A percentile compares a stretch with the other conserved stretches of the same genome.
Evolutionary conservation across 1,284 basidiomycete genomes (phyloP).

Genomic region (Lentinus polychrous): DNA sequence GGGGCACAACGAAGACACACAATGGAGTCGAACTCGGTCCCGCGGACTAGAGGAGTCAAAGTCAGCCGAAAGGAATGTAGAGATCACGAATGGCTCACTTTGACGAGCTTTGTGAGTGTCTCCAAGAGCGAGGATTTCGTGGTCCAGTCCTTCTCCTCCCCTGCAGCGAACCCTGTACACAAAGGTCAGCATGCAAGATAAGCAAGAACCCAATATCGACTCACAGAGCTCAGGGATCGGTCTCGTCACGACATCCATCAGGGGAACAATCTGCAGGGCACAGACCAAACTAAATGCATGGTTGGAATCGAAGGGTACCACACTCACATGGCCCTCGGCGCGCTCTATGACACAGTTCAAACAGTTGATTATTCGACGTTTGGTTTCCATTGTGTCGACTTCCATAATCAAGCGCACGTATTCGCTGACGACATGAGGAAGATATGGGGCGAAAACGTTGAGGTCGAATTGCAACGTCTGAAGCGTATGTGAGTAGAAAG

Average conservation of each 20-base stretch:
- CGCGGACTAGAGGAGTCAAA: constrained; percentile 39
- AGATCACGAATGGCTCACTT: constrained; percentile 34
- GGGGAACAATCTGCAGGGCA: constrained; percentile 60
- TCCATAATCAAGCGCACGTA: constrained; percentile 68
- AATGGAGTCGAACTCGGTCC: constrained; percentile 55
- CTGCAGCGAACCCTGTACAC: constrained; percentile 54
- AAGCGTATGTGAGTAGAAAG: constrained; percentile 2
- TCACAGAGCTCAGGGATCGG: constrained; percentile 74
- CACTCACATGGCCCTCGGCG: constrained; percentile 49
- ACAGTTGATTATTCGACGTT: constrained; percentile 63
- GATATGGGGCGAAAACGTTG: constrained; percentile 51
- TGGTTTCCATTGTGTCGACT: constrained; percentile 72
- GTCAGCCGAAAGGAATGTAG: not conserved
- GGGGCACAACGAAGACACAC: constrained; percentile 56
- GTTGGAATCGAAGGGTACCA: not conserved
- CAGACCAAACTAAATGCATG: too few relatives aligned
- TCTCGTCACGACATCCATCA: constrained; percentile 55
- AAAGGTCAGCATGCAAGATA: constrained; percentile 6
- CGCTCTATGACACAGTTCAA: constrained; percentile 73
- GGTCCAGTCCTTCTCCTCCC: constrained; percentile 56
- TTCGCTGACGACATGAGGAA: constrained; percentile 51
- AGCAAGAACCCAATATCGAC: constrained; percentile 22
- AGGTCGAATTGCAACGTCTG: constrained; percentile 57
- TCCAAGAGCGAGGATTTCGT: constrained; percentile 74
- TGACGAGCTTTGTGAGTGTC: constrained; percentile 67